Evolutionary conservation across 1,284 basidiomycete species (phyloP).

Genomic region (Pseudozyma flocculosa): DNA sequence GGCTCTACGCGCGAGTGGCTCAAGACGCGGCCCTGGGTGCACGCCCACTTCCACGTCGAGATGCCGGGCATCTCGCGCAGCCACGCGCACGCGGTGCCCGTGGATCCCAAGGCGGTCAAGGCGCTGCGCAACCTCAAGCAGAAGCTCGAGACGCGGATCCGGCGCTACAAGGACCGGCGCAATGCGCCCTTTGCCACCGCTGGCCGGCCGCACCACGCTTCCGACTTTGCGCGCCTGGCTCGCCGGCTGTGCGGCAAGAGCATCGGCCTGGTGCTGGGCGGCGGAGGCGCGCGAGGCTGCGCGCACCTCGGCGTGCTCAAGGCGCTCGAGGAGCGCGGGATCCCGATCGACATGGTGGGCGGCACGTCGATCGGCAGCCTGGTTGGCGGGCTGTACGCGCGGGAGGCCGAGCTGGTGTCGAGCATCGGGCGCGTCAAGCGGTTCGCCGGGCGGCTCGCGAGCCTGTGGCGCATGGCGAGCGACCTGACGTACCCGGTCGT

Average conservation of each 20-base stretch:
- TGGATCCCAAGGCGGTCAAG: conserved; percentile 84
- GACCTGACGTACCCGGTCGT: conserved; percentile 96
- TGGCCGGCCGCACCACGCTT: conserved; percentile 69
- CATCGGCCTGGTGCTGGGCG: conserved; percentile 90
- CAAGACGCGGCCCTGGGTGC: conserved; percentile 92
- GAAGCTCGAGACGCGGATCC: conserved; percentile 82
- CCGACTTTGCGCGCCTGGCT: conserved; percentile 90
- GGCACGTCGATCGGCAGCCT: conserved; percentile 84
- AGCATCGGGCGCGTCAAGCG: conserved; percentile 83
- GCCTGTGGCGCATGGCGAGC: conserved; percentile 88
- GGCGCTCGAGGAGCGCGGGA: conserved; percentile 84
- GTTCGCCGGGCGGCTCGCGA: conserved; percentile 86
- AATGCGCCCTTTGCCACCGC: conserved; percentile 59
- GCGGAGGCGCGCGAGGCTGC: conserved; percentile 91
- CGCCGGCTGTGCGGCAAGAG: conserved; percentile 87
- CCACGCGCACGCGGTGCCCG: conserved; percentile 55
- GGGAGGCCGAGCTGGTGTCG: conserved; percentile 86
- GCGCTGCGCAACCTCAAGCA: conserved; percentile 77
- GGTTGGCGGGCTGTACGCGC: conserved; percentile 93
- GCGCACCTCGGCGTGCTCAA: conserved; percentile 88
- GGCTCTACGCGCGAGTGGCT: conserved; percentile 96
- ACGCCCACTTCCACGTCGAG: conserved; percentile 88
- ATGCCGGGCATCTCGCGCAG: conserved; percentile 65
- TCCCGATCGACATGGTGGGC: conserved; percentile 83
- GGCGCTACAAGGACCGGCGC: conserved; percentile 64